Base-by-base conservation (phyloP, 164 flowering plant species). In the Cinnamomum micranthum region DNA sequence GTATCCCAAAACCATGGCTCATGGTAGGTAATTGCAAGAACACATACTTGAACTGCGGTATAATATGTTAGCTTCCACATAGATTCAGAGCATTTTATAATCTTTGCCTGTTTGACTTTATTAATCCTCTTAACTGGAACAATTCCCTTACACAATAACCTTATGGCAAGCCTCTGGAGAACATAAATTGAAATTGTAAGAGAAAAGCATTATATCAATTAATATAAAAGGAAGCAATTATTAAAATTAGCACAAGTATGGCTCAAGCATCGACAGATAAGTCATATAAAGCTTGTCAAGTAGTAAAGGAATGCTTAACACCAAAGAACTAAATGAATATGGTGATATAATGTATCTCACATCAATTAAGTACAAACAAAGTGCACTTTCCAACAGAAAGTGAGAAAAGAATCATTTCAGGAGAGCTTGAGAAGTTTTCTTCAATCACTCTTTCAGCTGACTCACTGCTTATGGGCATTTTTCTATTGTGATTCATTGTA, bases 21-120 rank as follows among this genome's bases (percentile, higher is more conserved):
- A 28, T 81, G 67, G 74, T 83, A 90, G 33, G 75, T 78, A 51
- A 85, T 75, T 73, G 73, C 68, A 68, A 95, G 86, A 79, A 90
- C 50, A 50, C 76, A 92, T 52, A 72, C 74, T 81, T 95, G 92
- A 74, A 86, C 85, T 64, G 87, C 73, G 1, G 85, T 90, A 80
- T 91, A 93, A 86, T 93, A 92, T 35, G 89, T 77, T 33, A 93
- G 78, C 83, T 95, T 95, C 99, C 98, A 95, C 92, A 93, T 81
- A 65, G 98, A 93, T 80, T 95, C 98, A 7, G 91, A 82, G 76
- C 90, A 92, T 85, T 95, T 95, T 65, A 41, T 82, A 74, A 95
- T 81, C 82, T 92, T 93, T 74, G 82, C 87, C 35, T 60, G 83
- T 60, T 81, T 85, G 73, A 83, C 82, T 52, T 86, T 83, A 77